phyloP scores from a whole-genome alignment of 1,284 basidiomycete genomes.

The Ustilago esculenta region DNA sequence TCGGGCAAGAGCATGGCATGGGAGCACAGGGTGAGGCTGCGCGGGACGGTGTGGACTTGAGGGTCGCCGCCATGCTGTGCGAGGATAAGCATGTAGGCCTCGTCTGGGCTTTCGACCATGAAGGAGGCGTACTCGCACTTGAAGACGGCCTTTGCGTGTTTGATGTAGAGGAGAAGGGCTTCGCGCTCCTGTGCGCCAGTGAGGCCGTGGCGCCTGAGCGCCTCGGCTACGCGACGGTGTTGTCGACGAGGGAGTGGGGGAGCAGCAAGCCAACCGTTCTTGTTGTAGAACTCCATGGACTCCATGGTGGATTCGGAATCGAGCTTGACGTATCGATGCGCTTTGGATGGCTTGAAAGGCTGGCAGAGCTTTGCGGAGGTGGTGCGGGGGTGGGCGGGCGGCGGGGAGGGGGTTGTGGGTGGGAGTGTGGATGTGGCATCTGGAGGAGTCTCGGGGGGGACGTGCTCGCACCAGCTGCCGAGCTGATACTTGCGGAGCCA shows the following conservation, averaged over 20 bases:
- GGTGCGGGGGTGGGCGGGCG: neutral
- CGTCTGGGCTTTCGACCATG: constrained; percentile 37
- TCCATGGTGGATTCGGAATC: constrained; percentile 18
- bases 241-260: constrained; percentile 30
- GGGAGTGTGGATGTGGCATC: neutral
- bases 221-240: constrained; percentile 17
- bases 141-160: constrained; percentile 47
- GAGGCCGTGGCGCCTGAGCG: constrained; percentile 34
- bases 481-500: constrained; percentile 41
- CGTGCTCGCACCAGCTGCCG: constrained; percentile 27
- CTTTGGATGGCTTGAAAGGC: constrained; percentile 1
- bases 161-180: constrained; percentile 31
- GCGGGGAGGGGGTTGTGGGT: neutral
- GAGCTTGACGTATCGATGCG: constrained; percentile 32
- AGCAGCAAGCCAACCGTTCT: constrained; percentile 48
- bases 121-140: constrained; percentile 45
- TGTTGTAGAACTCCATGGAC: constrained; percentile 29
- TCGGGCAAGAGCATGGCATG: constrained; percentile 55
- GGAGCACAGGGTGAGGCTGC: constrained; percentile 35
- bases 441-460: neutral
- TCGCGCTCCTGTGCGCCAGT: constrained; percentile 30
- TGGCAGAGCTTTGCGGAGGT: constrained; percentile 14
- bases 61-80: constrained; percentile 31
- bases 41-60: constrained; percentile 13
- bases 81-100: constrained; percentile 43